Conservation (phyloP, 1,284 basidiomycete genomes). For the Sporisorium reilianum region DNA sequence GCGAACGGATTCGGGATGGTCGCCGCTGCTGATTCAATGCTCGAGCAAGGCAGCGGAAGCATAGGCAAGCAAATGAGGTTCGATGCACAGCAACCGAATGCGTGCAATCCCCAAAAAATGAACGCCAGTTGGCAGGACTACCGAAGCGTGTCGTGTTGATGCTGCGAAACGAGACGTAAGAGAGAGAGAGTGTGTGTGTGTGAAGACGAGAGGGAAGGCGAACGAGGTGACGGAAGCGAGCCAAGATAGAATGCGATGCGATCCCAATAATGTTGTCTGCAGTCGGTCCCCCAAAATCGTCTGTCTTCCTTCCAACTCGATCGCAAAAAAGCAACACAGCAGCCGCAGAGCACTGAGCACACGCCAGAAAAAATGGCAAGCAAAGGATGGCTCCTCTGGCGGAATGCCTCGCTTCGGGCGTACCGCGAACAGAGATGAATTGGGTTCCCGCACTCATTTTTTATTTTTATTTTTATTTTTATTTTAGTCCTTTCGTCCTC, state of each 20-base stretch:
- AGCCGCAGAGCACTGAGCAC: not conserved
- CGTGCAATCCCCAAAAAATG: slow-evolving; percentile 11
- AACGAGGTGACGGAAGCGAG: not conserved
- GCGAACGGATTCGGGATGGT: not conserved
- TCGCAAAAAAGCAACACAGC: slow-evolving; percentile 3
- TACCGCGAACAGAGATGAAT: not conserved
- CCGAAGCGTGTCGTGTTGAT: not conserved
- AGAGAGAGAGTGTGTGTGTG: no score
- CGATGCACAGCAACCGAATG: slow-evolving; percentile 40
- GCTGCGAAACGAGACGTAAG: not conserved
- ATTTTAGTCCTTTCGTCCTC: not conserved
- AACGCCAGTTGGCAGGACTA: not conserved
- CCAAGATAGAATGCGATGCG: slow-evolving; percentile 1
- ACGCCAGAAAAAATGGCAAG: not conserved
- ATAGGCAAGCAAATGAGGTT: slow-evolving; percentile 4
- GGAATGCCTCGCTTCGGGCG: slow-evolving; percentile 2
- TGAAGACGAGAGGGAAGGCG: not conserved
- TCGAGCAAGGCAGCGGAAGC: no score
- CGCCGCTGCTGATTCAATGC: not conserved
- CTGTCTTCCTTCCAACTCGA: slow-evolving; percentile 11
- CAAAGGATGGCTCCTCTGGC: slow-evolving; percentile 3
- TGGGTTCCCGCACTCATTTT: not conserved
- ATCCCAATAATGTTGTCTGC: no score
- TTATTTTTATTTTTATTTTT: not conserved
- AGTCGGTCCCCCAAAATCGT: no score